phyloP scores from a whole-genome alignment of 306 rosid species.

The Leucaena leucocephala region DNA sequence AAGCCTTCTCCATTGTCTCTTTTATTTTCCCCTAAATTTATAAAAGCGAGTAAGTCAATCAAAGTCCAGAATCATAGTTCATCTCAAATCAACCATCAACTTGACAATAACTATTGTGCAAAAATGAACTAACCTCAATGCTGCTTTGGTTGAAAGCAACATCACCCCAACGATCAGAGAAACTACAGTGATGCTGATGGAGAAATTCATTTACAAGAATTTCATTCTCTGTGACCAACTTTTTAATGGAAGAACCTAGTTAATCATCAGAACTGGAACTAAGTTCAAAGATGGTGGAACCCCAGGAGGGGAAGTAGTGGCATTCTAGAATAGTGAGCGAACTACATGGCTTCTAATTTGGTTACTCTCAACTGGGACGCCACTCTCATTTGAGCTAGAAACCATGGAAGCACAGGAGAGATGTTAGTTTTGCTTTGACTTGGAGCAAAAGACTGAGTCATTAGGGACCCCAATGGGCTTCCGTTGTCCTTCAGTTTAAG shows the following conservation, averaged over 20 bases:
- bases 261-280: slow-evolving; percentile 44
- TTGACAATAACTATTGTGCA: neutral
- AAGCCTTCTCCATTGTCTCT: slow-evolving; percentile 83
- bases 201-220: slow-evolving; percentile 78
- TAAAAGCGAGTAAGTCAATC: slow-evolving; percentile 9
- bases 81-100: slow-evolving; percentile 18
- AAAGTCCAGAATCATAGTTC: slow-evolving; percentile 13
- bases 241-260: slow-evolving; percentile 47
- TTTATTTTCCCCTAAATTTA: slow-evolving; percentile 68
- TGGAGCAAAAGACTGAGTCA: slow-evolving; percentile 45
- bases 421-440: slow-evolving; percentile 37
- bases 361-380: slow-evolving; percentile 36
- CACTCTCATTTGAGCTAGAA: slow-evolving; percentile 49
- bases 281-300: slow-evolving; percentile 40
- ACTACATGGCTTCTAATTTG: slow-evolving; percentile 55
- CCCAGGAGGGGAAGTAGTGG: slow-evolving; percentile 33
- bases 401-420: slow-evolving; percentile 34
- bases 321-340: slow-evolving; percentile 82
- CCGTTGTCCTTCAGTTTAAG: slow-evolving; percentile 55
- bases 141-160: slow-evolving; percentile 52
- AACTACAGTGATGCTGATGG: slow-evolving; percentile 59
- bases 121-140: slow-evolving; percentile 62
- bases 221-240: slow-evolving; percentile 68
- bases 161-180: slow-evolving; percentile 48
- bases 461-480: slow-evolving; percentile 49